phyloP scores from a whole-genome alignment of 2,329 filamentous ascomycete species.

The Fusarium aywerte region DNA sequence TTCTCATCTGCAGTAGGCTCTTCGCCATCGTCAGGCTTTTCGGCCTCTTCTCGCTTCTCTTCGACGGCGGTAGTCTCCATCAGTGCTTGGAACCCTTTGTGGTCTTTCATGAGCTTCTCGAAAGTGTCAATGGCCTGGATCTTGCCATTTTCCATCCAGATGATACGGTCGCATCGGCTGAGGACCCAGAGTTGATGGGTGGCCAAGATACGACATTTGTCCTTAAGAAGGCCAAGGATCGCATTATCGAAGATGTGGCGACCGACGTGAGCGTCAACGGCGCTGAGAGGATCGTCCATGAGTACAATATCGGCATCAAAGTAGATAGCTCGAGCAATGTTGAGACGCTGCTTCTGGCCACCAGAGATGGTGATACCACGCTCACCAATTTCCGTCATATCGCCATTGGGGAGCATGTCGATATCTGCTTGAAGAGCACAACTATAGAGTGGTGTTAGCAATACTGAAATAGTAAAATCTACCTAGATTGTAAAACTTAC shows the following conservation, averaged over 20 bases:
- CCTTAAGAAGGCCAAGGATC: conserved; percentile 85
- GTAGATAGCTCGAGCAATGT: conserved; percentile 86
- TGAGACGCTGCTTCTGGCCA: conserved; percentile 93
- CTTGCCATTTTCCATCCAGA: conserved; percentile 89
- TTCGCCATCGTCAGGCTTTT: conserved; percentile 57
- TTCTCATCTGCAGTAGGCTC: conserved; percentile 55
- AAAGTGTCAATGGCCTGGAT: conserved; percentile 91
- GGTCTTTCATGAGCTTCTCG: conserved; percentile 82
- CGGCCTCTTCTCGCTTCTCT: conserved; percentile 65
- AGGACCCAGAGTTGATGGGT: conserved; percentile 97
- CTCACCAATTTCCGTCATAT: conserved; percentile 93
- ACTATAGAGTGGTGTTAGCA: conserved; percentile 48
- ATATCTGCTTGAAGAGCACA: conserved; percentile 88
- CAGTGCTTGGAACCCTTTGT: conserved; percentile 80
- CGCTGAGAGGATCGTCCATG: conserved; percentile 76
- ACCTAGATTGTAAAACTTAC: conserved; percentile 50
- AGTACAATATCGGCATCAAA: conserved; percentile 75
- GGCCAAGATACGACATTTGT: conserved; percentile 90
- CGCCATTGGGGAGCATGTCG: conserved; percentile 91
- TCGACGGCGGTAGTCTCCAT: conserved; percentile 87
- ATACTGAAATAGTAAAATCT: neutral
- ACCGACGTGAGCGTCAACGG: conserved; percentile 76
- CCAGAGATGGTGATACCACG: conserved; percentile 95
- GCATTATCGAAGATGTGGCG: conserved; percentile 91
- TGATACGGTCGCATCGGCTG: conserved; percentile 87